Base-by-base conservation (phyloP, 2,329 filamentous ascomycete species). In the Penicillium sclerotigenum region DNA sequence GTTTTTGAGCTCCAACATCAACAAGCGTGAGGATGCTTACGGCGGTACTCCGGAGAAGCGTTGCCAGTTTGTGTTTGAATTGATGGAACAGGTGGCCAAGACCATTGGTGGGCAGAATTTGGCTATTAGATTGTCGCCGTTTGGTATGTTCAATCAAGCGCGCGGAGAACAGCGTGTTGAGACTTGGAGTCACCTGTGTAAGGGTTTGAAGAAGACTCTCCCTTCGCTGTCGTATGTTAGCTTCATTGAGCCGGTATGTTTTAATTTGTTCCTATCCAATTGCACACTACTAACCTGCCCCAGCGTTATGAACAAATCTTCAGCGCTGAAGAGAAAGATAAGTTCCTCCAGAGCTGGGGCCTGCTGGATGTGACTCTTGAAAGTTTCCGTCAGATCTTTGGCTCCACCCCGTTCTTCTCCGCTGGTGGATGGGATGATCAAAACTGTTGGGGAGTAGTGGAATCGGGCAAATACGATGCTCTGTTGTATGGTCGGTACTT, bases 21-120 rank as follows among this genome's bases (percentile, higher is more conserved):
- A 83, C 66, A 73, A 72, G 58, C 71, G 81, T 24, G 79, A 74
- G 0, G 80, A 83, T 60, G 67, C 70, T 11, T 83, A 80, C 59
- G 81, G 81, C 10, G 81, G 81, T 6, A 77, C 72, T 3, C 71
- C 80, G 1, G 75, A 81, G 64, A 80, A 81, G 55, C 73, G 80
- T n/a, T 81, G 77, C 58, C 77, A 75, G 5, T 87, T 88, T 61
- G 78, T 77, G 1, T 66, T 86, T 2, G 81, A 84, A 60, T 72
- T 85, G n/a, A 80, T 81, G 65, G 70, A 75, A 33, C 65, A 74
- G 51, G 54, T 83, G 16, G 74, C 77, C 0, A 61, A 71, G 33
- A 71, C 73, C 0, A 68, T 83, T 2, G 81, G 81, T 1, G 68
- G 77, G 22, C 72, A 79, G 2, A 78, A 76, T 41, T 38, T 80